Conservation (phyloP, 164 flowering plant genomes). For the Brasenia schreberi region DNA sequence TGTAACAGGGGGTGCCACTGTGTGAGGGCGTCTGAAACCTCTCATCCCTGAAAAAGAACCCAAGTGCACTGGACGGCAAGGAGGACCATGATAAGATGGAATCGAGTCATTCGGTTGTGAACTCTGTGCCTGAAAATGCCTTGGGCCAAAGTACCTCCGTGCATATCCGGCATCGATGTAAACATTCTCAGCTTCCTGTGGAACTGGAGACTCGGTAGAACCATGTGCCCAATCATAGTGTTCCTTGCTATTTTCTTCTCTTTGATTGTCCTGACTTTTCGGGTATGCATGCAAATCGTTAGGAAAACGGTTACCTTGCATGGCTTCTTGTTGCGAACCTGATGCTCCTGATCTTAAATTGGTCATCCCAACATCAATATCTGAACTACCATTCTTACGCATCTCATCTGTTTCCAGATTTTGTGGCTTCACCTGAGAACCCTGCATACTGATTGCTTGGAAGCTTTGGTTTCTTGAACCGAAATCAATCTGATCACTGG, state of each 20-base stretch:
- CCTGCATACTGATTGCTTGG: slow-evolving; percentile 9
- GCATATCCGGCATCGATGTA: slow-evolving; percentile 6
- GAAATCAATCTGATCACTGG: slow-evolving; percentile 7
- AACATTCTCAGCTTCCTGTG: background rate
- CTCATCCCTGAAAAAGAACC: slow-evolving; percentile 2
- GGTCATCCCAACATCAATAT: background rate
- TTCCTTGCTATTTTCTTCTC: slow-evolving; percentile 9
- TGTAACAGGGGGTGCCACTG: slow-evolving; percentile 16
- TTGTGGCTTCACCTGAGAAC: slow-evolving; percentile 9
- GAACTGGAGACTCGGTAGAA: slow-evolving; percentile 1
- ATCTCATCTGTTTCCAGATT: slow-evolving; percentile 13
- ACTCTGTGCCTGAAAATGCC: slow-evolving; percentile 5
- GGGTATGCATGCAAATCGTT: background rate
- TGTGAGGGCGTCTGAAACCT: slow-evolving; percentile 9
- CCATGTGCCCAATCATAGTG: slow-evolving; percentile 4
- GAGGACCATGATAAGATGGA: slow-evolving; percentile 5
- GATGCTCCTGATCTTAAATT: background rate
- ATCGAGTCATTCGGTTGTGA: slow-evolving; percentile 8
- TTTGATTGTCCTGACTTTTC: slow-evolving; percentile 6
- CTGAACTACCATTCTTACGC: slow-evolving; percentile 8
- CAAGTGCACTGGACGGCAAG: slow-evolving; percentile 8
- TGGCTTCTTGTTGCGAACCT: background rate
- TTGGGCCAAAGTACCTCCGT: slow-evolving; percentile 1
- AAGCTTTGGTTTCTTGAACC: slow-evolving; percentile 4
- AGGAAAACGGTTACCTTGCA: background rate